Base-by-base conservation (phyloP, 129 eudicot genomes). In the Smallanthus sonchifolius region DNA sequence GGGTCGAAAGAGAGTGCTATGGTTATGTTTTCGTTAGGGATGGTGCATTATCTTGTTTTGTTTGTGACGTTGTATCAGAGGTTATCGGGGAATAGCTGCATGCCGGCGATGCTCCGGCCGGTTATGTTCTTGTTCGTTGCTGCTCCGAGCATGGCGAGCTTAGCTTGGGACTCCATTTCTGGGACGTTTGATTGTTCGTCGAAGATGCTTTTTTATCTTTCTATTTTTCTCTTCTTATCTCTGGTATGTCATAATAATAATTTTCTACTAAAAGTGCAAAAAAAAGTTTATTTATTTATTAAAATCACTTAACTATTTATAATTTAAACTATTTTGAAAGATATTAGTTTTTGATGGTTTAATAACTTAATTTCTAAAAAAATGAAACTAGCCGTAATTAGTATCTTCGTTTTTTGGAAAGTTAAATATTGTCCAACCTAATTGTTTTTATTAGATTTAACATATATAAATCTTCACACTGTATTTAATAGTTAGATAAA, bases 101-200 rank as follows among this genome's bases (percentile, higher is more conserved):
- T 85, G 67, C 89, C 90, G 16, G 73, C 20, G 44, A 73, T 44
- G 74, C 81, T 88, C 10, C 74, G 88, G 77, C 94, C 94, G 7
- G 90, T 88, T 37, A 83, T 85, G 84, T 85, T 85, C 49, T 65
- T 85, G 86, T 85, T 88, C 52, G 51, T 88, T 1, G 94, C 85
- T 4, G 84, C 94, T 57, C 92, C 92, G 7, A 87, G 89, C 34
- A 87, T 87, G 89, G 92, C 74, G 39, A 82, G 92, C 66, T 83
- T 88, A 13, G 94, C 94, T 3, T 88, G 94, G 94, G 81, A 61
- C 38, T 83, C 94, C 1, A 81, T 88, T 7, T 60, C 71, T 0
- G 94, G 90, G 44, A 81, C 34, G 14, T 88, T 88, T 65, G 90
- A 84, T 66, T 62, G 30, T 78, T 68, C 86, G 0, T 81, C 90